Conservation (phyloP, 1,284 basidiomycete genomes). For the Pisolithus thermaeus region DNA sequence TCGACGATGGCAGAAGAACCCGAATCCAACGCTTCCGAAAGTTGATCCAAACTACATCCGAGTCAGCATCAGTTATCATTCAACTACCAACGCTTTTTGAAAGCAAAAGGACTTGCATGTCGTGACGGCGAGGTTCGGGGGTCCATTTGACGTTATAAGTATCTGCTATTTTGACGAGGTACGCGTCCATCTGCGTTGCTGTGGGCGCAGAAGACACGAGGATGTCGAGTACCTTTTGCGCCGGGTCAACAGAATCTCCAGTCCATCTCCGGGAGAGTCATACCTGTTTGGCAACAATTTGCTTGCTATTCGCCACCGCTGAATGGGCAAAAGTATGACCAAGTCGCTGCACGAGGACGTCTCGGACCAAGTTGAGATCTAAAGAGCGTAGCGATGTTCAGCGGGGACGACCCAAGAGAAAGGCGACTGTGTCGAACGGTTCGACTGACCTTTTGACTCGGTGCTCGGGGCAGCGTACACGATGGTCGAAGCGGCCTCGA, state of each 20-base stretch:
- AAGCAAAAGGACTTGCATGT: slow-evolving; percentile 43
- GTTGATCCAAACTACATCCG: slow-evolving; percentile 38
- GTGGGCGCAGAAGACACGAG: slow-evolving; percentile 49
- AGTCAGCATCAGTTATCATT: neutral
- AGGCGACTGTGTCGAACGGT: neutral
- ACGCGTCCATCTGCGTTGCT: slow-evolving; percentile 49
- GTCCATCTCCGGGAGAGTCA: slow-evolving; percentile 11
- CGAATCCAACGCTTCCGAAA: slow-evolving; percentile 57
- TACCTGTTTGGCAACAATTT: slow-evolving; percentile 51
- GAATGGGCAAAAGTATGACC: slow-evolving; percentile 53
- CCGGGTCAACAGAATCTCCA: neutral
- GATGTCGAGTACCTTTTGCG: slow-evolving; percentile 43
- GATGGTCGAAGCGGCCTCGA: slow-evolving; percentile 63
- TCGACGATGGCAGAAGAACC: slow-evolving; percentile 49
- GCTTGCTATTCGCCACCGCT: slow-evolving; percentile 46
- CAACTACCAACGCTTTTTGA: neutral
- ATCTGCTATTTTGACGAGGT: slow-evolving; percentile 48
- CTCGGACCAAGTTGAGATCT: slow-evolving; percentile 56
- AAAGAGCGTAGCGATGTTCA: slow-evolving; percentile 3
- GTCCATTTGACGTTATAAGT: slow-evolving; percentile 54
- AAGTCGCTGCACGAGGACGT: slow-evolving; percentile 49
- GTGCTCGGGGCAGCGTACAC: slow-evolving; percentile 55
- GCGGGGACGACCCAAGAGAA: neutral
- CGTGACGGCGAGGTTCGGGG: slow-evolving; percentile 53
- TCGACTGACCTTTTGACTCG: slow-evolving; percentile 48